A percentile compares a stretch with the other conserved stretches of the same genome.
phyloP scores from a whole-genome alignment of 106 monocot genomes.

The Apostasia shenzhenica region DNA sequence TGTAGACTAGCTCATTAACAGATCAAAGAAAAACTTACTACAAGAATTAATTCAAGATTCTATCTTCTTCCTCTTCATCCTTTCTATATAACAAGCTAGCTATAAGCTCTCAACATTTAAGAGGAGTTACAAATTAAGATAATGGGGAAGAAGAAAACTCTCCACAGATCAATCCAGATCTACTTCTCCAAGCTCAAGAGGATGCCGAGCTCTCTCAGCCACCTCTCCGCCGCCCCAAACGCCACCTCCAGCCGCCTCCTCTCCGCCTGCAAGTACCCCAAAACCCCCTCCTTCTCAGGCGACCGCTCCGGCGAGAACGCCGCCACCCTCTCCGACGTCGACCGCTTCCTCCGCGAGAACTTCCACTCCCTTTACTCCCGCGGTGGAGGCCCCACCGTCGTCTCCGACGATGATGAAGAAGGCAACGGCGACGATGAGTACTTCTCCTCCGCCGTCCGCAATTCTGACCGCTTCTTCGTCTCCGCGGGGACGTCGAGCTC shows the following conservation, averaged over 20 bases:
- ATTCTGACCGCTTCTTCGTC: conserved; percentile 25
- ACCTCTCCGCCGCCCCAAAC: background rate
- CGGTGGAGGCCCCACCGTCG: background rate
- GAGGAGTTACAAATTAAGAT: background rate
- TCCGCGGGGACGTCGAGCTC: conserved; percentile 15
- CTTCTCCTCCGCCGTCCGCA: background rate
- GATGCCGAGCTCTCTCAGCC: conserved; percentile 4
- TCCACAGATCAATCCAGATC: conserved; percentile 36
- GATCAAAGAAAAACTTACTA: no score
- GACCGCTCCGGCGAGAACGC: conserved; percentile 3
- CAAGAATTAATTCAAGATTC: no score
- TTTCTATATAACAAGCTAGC: no score
- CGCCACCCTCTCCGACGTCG: conserved; percentile 72
- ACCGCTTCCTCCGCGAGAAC: conserved; percentile 79
- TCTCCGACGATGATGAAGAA: background rate
- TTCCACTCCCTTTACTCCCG: conserved; percentile 60
- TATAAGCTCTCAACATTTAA: no score
- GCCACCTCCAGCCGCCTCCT: conserved; percentile 29
- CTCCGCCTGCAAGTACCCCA: conserved; percentile 81
- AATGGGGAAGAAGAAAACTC: conserved; percentile 21
- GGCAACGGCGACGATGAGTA: conserved; percentile 3
- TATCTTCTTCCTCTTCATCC: no score
- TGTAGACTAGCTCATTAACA: no score
- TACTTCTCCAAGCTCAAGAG: conserved; percentile 59
- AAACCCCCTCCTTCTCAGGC: conserved; percentile 50